These are phyloP conservation scores for Kwoniella shandongensis DNA, from an alignment of 768 basidiomycete genomes.

Conservation along the genomic window DNA sequence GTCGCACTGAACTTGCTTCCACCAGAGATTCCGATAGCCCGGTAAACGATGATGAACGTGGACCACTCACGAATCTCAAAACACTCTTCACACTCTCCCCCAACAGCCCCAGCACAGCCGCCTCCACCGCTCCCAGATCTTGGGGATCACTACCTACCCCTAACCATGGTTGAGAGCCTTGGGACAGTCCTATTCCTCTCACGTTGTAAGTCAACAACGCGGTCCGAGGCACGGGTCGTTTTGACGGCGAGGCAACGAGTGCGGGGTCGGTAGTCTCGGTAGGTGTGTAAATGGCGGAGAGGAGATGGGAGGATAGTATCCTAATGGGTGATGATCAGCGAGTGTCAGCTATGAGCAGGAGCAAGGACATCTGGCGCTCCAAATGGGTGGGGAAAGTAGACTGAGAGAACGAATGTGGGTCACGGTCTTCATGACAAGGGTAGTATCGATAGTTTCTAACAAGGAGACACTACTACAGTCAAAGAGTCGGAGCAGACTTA, in stretches of 20 bases:
- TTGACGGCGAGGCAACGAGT: not conserved
- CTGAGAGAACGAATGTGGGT: not conserved
- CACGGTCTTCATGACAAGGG: not conserved
- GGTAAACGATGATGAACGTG: not conserved
- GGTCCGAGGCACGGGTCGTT: slow-evolving; percentile 1
- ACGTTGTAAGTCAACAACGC: slow-evolving; percentile 38
- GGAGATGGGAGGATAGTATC: slow-evolving; percentile 31
- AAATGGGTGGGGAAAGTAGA: not conserved
- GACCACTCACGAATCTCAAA: slow-evolving; percentile 20
- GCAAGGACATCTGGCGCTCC: not conserved
- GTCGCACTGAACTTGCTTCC: too few relatives aligned
- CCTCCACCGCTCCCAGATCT: slow-evolving; percentile 36
- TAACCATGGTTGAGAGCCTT: slow-evolving; percentile 24
- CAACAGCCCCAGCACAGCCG: slow-evolving; percentile 15
- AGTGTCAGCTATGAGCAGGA: not conserved
- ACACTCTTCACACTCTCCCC: slow-evolving; percentile 17
- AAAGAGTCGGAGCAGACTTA: slow-evolving; percentile 15
- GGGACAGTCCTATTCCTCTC: slow-evolving; percentile 32
- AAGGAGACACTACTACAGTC: not conserved
- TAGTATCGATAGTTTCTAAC: not conserved
- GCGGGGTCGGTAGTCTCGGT: slow-evolving; percentile 16
- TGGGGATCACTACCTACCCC: slow-evolving; percentile 20
- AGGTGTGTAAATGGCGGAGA: slow-evolving; percentile 18
- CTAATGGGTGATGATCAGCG: slow-evolving; percentile 17
- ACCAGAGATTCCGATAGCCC: not conserved